phyloP scores from a whole-genome alignment of 1,284 basidiomycete species.

The Rhodotorula sp. region DNA sequence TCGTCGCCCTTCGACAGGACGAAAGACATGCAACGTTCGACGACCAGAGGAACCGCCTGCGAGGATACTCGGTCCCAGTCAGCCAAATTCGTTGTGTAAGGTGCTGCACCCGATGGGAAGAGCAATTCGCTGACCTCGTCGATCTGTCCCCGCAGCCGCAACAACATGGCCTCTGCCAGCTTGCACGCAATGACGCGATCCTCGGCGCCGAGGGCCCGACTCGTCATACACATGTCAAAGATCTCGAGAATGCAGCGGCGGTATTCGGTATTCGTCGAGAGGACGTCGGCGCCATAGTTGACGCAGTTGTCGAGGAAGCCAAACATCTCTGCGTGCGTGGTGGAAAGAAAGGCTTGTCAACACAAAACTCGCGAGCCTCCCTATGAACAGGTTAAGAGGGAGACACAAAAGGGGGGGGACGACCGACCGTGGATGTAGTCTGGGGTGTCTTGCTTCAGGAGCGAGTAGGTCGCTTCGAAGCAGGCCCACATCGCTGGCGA shows the following conservation, averaged over 20 bases:
- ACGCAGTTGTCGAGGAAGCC: constrained; percentile 86
- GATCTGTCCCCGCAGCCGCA: constrained; percentile 71
- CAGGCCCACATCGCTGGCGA: constrained; percentile 81
- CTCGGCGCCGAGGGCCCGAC: constrained; percentile 71
- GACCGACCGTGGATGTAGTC: constrained; percentile 77
- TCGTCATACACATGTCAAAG: constrained; percentile 71
- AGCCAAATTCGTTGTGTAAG: background rate
- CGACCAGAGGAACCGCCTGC: constrained; percentile 57
- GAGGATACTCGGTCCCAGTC: background rate
- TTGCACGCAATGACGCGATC: constrained; percentile 83
- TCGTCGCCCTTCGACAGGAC: constrained; percentile 54
- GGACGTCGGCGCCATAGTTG: constrained; percentile 73
- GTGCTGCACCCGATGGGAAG: background rate
- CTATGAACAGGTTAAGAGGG: background rate
- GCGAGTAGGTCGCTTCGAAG: constrained; percentile 74
- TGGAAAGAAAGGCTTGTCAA: background rate
- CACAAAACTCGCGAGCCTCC: background rate
- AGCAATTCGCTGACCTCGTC: constrained; percentile 62
- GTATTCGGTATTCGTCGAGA: constrained; percentile 72
- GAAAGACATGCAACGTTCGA: constrained; percentile 61
- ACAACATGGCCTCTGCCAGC: constrained; percentile 74
- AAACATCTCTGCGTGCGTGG: constrained; percentile 68
- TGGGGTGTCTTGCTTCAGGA: constrained; percentile 79
- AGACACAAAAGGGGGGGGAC: background rate
- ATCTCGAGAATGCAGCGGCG: constrained; percentile 79